Base-by-base conservation (phyloP, 106 monocot species). In the Chionographis japonica region DNA sequence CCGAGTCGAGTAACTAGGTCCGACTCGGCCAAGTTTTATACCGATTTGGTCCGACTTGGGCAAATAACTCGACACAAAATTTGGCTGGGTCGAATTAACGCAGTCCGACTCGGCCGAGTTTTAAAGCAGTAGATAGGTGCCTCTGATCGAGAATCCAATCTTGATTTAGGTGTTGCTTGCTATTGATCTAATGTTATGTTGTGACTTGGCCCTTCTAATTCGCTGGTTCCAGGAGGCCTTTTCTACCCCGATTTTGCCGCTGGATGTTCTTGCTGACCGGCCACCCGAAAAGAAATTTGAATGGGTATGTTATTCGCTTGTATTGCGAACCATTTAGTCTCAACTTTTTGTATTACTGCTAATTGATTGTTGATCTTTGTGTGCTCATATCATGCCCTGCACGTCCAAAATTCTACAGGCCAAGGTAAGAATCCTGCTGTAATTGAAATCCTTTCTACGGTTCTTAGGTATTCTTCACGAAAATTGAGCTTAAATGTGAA, bases 261-360 rank as follows among this genome's bases (percentile, higher is more conserved):
- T 98, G 12, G 97, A 98, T 69, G 83, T 98, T 70, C 89, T 98
- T 60, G 92, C 92, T n/a, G 92, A 92, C 54, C 87, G 78, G 54
- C 90, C 87, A 71, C 87, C 87, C 10, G 84, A 79, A 43, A 92
- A 90, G 83, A 90, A 85, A 76, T 80, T 90, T 75, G 90, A 90
- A 79, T 79, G 87, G 85, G 92, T 92, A 58, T 78, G 79, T 72
- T 13, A 55, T 46, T 62, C 40, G 40, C 40, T 16, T 12, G 2
- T 63, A 39, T 51, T 38, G 40, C 19, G 4, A 13, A 42, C 17
- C 4, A 38, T 5, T 37, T 18, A 68, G 49, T 49, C 17, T n/a
- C 60, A 40, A 18, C 67, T 60, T 39, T 16, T 13, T 56, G 39
- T 40, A 2, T 13, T 3, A 12, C 2, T 4, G 8, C 54, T 56